Conservation (phyloP, 2,329 filamentous ascomycete genomes). For the Diaporthe caulivora region DNA sequence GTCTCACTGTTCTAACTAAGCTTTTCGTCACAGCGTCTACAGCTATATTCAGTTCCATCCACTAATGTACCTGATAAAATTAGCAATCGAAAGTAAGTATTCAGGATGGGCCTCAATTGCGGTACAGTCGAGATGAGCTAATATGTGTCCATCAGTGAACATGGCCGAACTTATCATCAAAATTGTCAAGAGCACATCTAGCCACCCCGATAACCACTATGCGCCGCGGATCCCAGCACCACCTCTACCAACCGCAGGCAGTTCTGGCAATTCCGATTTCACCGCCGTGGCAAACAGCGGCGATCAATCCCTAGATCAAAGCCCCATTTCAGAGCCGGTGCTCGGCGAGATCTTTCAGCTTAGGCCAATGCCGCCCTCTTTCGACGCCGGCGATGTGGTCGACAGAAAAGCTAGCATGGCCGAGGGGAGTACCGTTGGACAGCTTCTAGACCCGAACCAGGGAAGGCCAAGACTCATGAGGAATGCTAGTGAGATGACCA, state of each 20-base stretch:
- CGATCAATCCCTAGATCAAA: background rate
- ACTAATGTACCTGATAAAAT: slow-evolving; percentile 59
- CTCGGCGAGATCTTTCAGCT: background rate
- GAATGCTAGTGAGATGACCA: slow-evolving; percentile 34
- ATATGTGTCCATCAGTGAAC: slow-evolving; percentile 47
- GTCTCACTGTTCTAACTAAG: background rate
- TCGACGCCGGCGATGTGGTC: slow-evolving; percentile 17
- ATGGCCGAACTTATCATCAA: slow-evolving; percentile 63
- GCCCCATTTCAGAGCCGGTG: background rate
- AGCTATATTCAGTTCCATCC: slow-evolving; percentile 63
- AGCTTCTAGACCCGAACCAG: background rate
- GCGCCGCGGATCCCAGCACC: background rate
- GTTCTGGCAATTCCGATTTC: background rate
- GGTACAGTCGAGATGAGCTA: background rate
- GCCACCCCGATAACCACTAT: slow-evolving; percentile 10
- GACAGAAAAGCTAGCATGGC: slow-evolving; percentile 19
- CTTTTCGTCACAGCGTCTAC: background rate
- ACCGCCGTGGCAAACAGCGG: slow-evolving; percentile 1
- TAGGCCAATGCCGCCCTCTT: slow-evolving; percentile 9
- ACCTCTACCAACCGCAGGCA: background rate
- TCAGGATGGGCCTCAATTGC: no score
- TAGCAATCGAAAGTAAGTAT: slow-evolving; percentile 58
- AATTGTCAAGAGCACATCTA: slow-evolving; percentile 44
- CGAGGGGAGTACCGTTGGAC: background rate
- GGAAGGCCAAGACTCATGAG: slow-evolving; percentile 22